Percentiles rank a stretch among this genome's conserved stretches.
Evolutionary conservation across 805 yeast species (phyloP).

Genomic region (Pichia ethanolica): DNA sequence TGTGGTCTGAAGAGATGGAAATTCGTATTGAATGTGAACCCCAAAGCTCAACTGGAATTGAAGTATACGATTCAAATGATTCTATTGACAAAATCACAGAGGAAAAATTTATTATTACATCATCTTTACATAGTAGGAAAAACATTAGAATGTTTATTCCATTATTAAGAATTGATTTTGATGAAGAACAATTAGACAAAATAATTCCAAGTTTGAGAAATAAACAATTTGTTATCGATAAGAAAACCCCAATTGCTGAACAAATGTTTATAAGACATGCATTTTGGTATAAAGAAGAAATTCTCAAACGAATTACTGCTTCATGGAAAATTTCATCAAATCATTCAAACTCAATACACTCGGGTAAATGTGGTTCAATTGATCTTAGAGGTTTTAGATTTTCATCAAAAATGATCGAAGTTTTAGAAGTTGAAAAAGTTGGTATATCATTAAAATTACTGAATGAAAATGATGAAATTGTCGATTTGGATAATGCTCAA

Average conservation of each 20-base stretch:
- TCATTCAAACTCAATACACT: conserved; percentile 22
- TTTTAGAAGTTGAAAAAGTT: conserved; percentile 43
- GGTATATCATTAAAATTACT: conserved; percentile 32
- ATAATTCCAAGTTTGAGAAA: conserved; percentile 66
- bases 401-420: conserved; percentile 50
- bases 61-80: conserved; percentile 15
- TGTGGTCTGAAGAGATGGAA: conserved; percentile 61
- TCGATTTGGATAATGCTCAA: conserved; percentile 23
- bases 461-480: conserved; percentile 8
- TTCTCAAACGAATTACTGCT: conserved; percentile 56
- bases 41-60: conserved; percentile 12
- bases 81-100: conserved; percentile 11
- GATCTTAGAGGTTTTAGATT: conserved; percentile 63
- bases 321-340: conserved; percentile 44
- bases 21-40: conserved; percentile 25
- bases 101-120: conserved; percentile 12
- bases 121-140: conserved; percentile 20
- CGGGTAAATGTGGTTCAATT: conserved; percentile 44
- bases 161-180: conserved; percentile 43
- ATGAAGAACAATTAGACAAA: conserved; percentile 34
- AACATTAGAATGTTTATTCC: conserved; percentile 62
- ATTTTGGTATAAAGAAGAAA: conserved; percentile 75
- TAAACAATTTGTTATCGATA: conserved; percentile 61
- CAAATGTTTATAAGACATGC: conserved; percentile 47
- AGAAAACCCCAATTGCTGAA: conserved; percentile 47